Base-by-base conservation (phyloP, 352 stramenopile species). In the Phytopythium litorale region DNA sequence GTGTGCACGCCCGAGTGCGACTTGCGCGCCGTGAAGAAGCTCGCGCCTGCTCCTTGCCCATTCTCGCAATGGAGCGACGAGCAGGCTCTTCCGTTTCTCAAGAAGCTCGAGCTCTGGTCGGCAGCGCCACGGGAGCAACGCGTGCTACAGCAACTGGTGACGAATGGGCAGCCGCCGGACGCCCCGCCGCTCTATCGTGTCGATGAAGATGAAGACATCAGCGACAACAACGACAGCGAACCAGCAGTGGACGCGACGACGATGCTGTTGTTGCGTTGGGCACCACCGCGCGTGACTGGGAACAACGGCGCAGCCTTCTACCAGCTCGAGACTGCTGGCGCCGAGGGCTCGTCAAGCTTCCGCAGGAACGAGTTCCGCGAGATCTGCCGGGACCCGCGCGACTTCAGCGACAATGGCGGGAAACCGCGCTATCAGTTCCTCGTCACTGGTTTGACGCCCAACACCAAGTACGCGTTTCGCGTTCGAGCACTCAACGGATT, bases 401-500 rank as follows among this genome's bases (percentile, higher is more conserved):
- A 97, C 59, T 95, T 84, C 45, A 73, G 87, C 38, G 84, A 94
- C 66, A 94, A 94, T 56, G 58, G 75, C 15, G 86, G 86, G 19
- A 71, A 93, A 40, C 81, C 90, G 35, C 81, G 88, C 25, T 94
- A 95, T 33, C 70, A 85, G 16, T 87, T 89, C 66, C 73, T 85
- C 8, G 70, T 93, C 21, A 75, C 73, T 0, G 78, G 80, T 0
- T 58, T 98, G 11, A 37, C 61, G 11, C 87, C 92, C 7, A 96
- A 94, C 70, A 96, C 88, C 15, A 93, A 91, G 64, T 98, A 98
- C 62, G 78, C 69, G 48, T 97, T 98, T 59, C 84, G 92, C 8
- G 62, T 98, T 7, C 87, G 92, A 15, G 91, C 87, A 7, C 83
- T 97, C 42, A 98, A 97, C 52, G 88, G 88, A 19, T 97, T 97